Conservation (phyloP, 2,329 filamentous ascomycete species). For the Paramyrothecium roridum region DNA sequence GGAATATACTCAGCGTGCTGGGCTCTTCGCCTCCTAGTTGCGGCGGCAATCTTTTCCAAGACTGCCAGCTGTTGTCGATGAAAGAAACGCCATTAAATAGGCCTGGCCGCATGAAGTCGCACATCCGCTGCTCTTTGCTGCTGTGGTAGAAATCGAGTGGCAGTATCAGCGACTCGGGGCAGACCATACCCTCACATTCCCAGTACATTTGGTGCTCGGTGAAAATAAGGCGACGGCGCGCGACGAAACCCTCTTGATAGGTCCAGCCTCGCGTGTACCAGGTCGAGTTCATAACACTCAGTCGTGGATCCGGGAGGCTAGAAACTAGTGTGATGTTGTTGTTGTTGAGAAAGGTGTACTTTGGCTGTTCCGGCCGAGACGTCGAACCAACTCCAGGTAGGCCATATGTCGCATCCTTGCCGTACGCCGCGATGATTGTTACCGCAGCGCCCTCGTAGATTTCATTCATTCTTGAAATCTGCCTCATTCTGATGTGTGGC, state of each 20-base stretch:
- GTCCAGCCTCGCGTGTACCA: conserved; percentile 36
- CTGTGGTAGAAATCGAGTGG: conserved; percentile 28
- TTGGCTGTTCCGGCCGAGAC: conserved; percentile 21
- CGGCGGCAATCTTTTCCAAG: conserved; percentile 25
- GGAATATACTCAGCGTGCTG: conserved; percentile 32
- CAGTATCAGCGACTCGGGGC: conserved; percentile 28
- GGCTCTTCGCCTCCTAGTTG: conserved; percentile 18
- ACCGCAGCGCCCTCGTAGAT: conserved; percentile 30
- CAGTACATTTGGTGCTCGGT: conserved; percentile 36
- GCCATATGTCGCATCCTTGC: conserved; percentile 26
- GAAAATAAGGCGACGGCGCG: conserved; percentile 32
- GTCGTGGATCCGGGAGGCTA: conserved; percentile 24
- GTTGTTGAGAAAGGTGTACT: conserved; percentile 26
- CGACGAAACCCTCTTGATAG: conserved; percentile 34
- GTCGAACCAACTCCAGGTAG: conserved; percentile 29
- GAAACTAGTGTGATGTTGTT: conserved; percentile 27
- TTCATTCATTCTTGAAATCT: conserved; percentile 33
- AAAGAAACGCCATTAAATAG: conserved; percentile 31
- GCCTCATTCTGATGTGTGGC: conserved; percentile 19
- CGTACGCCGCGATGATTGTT: conserved; percentile 35
- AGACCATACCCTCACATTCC: conserved; percentile 35
- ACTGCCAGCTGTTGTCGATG: conserved; percentile 30
- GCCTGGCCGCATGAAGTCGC: conserved; percentile 29
- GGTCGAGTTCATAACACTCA: conserved; percentile 23
- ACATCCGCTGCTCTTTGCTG: conserved; percentile 27